Conservation (phyloP, 2,329 filamentous ascomycete species). For the Fusarium chuoi region DNA sequence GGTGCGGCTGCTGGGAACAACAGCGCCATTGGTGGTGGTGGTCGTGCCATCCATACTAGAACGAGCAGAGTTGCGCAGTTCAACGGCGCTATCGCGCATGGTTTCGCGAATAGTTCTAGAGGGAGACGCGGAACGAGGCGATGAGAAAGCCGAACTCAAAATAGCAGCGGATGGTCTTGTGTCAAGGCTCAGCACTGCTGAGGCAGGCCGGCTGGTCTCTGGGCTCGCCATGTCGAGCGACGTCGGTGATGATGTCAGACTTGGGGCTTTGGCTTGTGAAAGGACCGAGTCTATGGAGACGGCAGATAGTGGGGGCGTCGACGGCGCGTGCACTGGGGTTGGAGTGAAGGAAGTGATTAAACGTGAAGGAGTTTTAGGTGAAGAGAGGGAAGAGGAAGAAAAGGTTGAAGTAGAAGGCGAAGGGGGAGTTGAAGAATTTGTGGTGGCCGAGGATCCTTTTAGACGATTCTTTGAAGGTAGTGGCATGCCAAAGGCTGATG, state of each 20-base stretch:
- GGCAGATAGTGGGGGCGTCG: conserved; percentile 20
- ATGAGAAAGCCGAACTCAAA: conserved; percentile 16
- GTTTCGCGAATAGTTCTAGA: conserved; percentile 20
- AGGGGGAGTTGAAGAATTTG: conserved; percentile 22
- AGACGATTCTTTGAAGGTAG: conserved; percentile 42
- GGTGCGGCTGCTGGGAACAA: conserved; percentile 38
- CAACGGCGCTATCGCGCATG: conserved; percentile 49
- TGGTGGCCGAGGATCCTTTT: conserved; percentile 34
- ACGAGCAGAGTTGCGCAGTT: conserved; percentile 44
- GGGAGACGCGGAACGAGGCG: conserved; percentile 17
- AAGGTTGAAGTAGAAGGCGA: conserved; percentile 26
- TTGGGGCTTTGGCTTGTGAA: conserved; percentile 22
- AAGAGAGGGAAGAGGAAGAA: conserved; percentile 22
- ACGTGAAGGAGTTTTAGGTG: conserved; percentile 11
- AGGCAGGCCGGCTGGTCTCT: conserved; percentile 20
- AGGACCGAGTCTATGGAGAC: conserved; percentile 36
- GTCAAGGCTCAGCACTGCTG: conserved; percentile 10
- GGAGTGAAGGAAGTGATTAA: conserved; percentile 9
- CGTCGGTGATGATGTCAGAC: conserved; percentile 33
- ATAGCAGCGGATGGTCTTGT: conserved; percentile 21
- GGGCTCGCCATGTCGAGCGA: conserved; percentile 25
- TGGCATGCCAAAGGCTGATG: conserved; percentile 50
- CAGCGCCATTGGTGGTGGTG: conserved; percentile 14
- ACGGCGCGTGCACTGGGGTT: not conserved
- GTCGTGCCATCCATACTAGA: conserved; percentile 45